phyloP scores from a whole-genome alignment of 106 monocot species.

The Iris macrosiphon region DNA sequence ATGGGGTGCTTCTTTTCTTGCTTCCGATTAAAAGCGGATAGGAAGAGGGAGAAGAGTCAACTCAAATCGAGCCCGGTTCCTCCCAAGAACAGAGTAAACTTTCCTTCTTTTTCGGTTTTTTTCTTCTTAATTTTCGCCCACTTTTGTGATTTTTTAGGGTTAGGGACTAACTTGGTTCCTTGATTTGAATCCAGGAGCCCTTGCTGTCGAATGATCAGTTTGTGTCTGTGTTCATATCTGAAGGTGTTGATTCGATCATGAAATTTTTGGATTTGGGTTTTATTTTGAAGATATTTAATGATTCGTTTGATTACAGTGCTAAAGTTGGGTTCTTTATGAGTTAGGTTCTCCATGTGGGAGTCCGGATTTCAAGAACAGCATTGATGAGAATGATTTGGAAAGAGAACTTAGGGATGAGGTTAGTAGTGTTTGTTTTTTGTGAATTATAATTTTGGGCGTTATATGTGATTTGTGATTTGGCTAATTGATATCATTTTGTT shows the following conservation, averaged over 20 bases:
- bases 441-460: too few relatives aligned
- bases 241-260: conserved; percentile 2
- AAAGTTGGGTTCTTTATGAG: not conserved
- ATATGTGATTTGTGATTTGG: too few relatives aligned
- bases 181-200: not conserved
- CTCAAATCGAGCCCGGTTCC: conserved; percentile 14
- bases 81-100: conserved; percentile 5
- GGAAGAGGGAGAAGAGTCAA: not conserved
- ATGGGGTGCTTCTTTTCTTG: conserved; percentile 13
- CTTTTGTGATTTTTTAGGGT: not conserved
- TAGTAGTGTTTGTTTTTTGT: too few relatives aligned
- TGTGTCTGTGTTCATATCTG: conserved; percentile 8
- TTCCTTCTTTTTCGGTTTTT: not conserved
- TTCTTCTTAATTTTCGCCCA: not conserved
- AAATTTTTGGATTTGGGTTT: not conserved
- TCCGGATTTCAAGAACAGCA: not conserved
- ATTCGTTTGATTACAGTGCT: not conserved
- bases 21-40: conserved; percentile 8
- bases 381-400: not conserved
- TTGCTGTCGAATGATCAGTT: conserved; percentile 3
- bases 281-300: not conserved
- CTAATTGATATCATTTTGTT: too few relatives aligned
- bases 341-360: not conserved
- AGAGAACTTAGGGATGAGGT: conserved; percentile 12
- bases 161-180: not conserved